Base-by-base conservation (phyloP, 2,329 filamentous ascomycete genomes). In the Diaporthe sp. region DNA sequence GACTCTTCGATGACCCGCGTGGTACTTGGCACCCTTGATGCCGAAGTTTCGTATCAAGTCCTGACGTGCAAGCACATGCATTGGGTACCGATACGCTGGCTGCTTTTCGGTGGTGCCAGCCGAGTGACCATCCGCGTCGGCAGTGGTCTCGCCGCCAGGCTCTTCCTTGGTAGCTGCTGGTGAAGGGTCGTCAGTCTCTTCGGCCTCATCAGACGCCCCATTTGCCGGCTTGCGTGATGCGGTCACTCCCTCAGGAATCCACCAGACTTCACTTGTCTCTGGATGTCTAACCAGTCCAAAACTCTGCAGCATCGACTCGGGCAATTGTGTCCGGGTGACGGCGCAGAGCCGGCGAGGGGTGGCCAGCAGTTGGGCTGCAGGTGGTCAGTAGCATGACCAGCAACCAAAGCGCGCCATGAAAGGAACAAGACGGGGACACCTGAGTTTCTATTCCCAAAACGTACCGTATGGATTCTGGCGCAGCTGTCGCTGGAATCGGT, bases 401-500 rank as follows among this genome's bases (percentile, higher is more conserved):
- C 50, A 39, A 47, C 68, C 42, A 53, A 5, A 35, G 32, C 72
- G 7, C 70, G 51, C 30, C 32, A 15, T 39, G 47, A 51, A 68
- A 8, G 47, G 27, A 32, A 66, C 10, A 25, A 30, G 30, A 53
- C 32, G 5, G 27, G 17, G n/a, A 27, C 70, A 53, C 66, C 68
- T 75, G 72, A 37, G 5, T 50, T 1, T 30, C 27, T 30, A 55
- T 13, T 22, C 17, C 37, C 9, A 39, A 30, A 47, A 70, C 84
- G 39, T 84, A 93, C 92, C 93, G 77, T 90, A 94, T 3, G 92
- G 86, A 77, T 94, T 95, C 50, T 86, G 86, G 39, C 84, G 84
- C 2, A 95, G 83, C 74, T 89, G 88, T 73, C 85, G 86, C 78
- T 92, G 90, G 74, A 94, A 89, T 3, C 79, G 79, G 47, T 75